A percentile compares a stretch with the other conserved stretches of the same genome.
Evolutionary conservation across 148 eudicot species (phyloP).

Genomic region (Drosera capensis): DNA sequence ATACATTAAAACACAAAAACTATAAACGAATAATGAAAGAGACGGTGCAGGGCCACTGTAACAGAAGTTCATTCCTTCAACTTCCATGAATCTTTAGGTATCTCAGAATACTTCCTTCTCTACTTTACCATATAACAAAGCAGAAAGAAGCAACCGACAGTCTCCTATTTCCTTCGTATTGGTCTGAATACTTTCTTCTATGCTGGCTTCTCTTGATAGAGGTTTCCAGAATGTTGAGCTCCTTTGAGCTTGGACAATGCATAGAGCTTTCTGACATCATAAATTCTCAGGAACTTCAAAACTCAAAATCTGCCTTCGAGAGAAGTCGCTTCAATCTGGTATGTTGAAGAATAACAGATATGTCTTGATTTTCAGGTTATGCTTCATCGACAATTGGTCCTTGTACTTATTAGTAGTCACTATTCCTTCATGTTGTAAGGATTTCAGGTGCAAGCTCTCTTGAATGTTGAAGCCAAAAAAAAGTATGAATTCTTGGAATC

Average conservation of each 20-base stretch:
- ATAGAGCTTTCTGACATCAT: slow-evolving; percentile 6
- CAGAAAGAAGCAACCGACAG: too few species aligned
- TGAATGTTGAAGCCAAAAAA: slow-evolving; percentile 83
- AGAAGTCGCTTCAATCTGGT: slow-evolving; percentile 85
- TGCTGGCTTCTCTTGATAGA: too few species aligned
- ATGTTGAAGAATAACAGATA: slow-evolving; percentile 23
- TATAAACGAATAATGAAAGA: too few species aligned
- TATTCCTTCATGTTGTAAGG: slow-evolving; percentile 28
- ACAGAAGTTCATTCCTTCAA: too few species aligned
- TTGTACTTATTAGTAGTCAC: background rate
- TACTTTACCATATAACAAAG: too few species aligned
- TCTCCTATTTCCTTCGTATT: too few species aligned
- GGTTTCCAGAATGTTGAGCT: too few species aligned
- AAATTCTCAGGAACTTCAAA: slow-evolving; percentile 56
- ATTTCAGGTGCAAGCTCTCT: slow-evolving; percentile 81
- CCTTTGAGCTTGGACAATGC: background rate
- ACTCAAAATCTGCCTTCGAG: slow-evolving; percentile 88
- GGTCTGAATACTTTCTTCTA: too few species aligned
- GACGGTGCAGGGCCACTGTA: too few species aligned
- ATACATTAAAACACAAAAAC: too few species aligned
- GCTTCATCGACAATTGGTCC: background rate
- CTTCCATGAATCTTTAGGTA: too few species aligned
- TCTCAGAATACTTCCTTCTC: too few species aligned
- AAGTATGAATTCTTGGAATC: slow-evolving; percentile 89
- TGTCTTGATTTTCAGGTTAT: background rate